Base-by-base conservation (phyloP, 176 grass and related monocot species). In the Carex myosuroides region DNA sequence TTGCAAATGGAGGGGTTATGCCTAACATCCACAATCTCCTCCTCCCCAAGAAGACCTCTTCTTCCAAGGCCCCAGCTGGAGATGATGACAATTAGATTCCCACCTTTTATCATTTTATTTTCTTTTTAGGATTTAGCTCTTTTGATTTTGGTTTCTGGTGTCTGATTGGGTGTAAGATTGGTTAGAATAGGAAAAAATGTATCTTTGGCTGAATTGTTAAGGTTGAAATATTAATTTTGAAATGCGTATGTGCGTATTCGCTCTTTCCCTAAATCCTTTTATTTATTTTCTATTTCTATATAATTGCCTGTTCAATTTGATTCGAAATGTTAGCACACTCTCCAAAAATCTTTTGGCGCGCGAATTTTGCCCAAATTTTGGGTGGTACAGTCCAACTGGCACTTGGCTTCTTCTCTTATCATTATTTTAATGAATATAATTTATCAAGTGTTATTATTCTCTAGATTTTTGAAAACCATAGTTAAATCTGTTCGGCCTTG, bases 1-100 rank as follows among this genome's bases (percentile, higher is more conserved):
- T 89, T 5, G 88, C 88, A 37, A 89, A 85, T 70, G 88, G 88
- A 30, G 84, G 88, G 16, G 85, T 86, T 2, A 79, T 90, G 88
- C 84, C 84, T 13, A 86, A 84, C 72, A 90, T 90, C 85, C 85
- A 89, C 64, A 74, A 84, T n/a, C 82, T 78, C 3, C 80, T 87
- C 11, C 72, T 90, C 32, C 85, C 88, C 30, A 90, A 86, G 21
- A 90, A 90, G 81, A 60, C 60, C 12, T 53, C 63, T 12, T 78
- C 86, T 17, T 78, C 86, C 70, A 88, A 88, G 60, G 55, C 86
- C 14, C 46, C 81, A 14, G 57, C 70, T 53, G 86, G 29, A 22
- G 86, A 88, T 50, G 86, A 88, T 62, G 86, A 88, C 32, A 60
- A 64, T 50, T 86, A 35, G 64, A 83, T 33, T 81, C 24, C 54